A percentile compares a stretch with the other conserved stretches of the same genome.
phyloP scores from a whole-genome alignment of 129 eudicot species.

The Escallonia rubra region DNA sequence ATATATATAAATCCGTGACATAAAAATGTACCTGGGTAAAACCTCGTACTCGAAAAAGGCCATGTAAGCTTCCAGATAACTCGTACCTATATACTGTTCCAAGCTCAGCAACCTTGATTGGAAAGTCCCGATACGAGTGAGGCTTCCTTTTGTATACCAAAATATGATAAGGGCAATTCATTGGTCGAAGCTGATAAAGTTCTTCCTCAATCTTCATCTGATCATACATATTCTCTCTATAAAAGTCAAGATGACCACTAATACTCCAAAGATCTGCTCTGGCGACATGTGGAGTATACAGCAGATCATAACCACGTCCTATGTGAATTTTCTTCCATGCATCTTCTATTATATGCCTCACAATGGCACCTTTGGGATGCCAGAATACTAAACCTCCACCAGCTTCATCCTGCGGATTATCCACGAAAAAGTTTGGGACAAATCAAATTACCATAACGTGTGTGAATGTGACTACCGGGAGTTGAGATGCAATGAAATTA shows the following conservation, averaged over 20 bases:
- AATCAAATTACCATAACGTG: too few relatives aligned
- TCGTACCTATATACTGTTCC: constrained; percentile 98
- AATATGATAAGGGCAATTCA: constrained; percentile 98
- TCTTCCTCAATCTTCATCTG: constrained; percentile 96
- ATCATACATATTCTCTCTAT: constrained; percentile 92
- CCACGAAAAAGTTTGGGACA: not conserved
- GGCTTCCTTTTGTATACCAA: constrained; percentile 73
- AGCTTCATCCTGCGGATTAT: constrained; percentile 80
- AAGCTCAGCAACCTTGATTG: constrained; percentile 93
- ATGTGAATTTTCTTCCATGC: constrained; percentile 85
- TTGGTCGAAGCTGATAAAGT: constrained; percentile 94
- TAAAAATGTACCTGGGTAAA: constrained; percentile 74
- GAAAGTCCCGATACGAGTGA: constrained; percentile 92
- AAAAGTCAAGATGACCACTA: constrained; percentile 95
- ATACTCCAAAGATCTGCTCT: constrained; percentile 95
- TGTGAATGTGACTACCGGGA: too few relatives aligned
- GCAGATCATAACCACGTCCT: constrained; percentile 68
- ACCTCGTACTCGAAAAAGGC: constrained; percentile 97
- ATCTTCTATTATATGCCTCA: constrained; percentile 90
- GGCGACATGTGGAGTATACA: constrained; percentile 98
- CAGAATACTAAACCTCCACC: constrained; percentile 99
- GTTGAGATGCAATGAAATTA: too few relatives aligned
- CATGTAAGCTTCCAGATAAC: constrained; percentile 87
- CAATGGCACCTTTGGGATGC: constrained; percentile 98
- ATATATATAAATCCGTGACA: too few relatives aligned